These are phyloP conservation scores for Thuidium tamariscinum DNA, from an alignment of 225 moss, liverwort and hornwort species.

Conservation along the genomic window DNA sequence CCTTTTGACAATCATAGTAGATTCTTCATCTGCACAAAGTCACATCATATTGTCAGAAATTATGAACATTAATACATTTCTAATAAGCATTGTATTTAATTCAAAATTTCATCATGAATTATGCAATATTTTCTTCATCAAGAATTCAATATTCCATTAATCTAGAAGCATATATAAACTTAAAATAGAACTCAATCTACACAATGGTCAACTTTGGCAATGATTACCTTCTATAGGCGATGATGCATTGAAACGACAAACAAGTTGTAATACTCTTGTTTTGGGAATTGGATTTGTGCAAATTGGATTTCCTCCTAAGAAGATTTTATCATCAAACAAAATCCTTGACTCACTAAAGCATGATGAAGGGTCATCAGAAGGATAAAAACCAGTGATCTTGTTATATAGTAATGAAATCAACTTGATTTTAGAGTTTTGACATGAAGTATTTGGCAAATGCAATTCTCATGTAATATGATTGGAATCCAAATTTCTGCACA, in stretches of 20 bases:
- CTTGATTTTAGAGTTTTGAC: background rate
- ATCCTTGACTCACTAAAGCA: background rate
- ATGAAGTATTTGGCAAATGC: background rate
- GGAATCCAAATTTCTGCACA: background rate
- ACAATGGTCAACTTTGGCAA: no score
- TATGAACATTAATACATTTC: accelerated
- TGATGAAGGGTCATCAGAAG: background rate
- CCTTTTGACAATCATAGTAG: no score
- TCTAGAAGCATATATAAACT: no score
- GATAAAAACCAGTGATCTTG: background rate
- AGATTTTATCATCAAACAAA: background rate
- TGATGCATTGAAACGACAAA: background rate
- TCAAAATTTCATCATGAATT: background rate
- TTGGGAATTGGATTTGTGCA: accelerated
- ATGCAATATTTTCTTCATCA: no score
- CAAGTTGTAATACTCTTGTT: background rate
- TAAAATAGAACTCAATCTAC: no score
- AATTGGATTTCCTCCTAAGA: background rate
- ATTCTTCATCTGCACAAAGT: no score
- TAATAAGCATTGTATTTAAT: background rate
- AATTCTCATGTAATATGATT: background rate
- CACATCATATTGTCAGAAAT: background rate
- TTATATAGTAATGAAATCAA: background rate
- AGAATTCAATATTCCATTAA: no score
- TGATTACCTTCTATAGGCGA: background rate